Conservation (phyloP, 1,284 basidiomycete genomes). For the Lignosus rhinocerotis region DNA sequence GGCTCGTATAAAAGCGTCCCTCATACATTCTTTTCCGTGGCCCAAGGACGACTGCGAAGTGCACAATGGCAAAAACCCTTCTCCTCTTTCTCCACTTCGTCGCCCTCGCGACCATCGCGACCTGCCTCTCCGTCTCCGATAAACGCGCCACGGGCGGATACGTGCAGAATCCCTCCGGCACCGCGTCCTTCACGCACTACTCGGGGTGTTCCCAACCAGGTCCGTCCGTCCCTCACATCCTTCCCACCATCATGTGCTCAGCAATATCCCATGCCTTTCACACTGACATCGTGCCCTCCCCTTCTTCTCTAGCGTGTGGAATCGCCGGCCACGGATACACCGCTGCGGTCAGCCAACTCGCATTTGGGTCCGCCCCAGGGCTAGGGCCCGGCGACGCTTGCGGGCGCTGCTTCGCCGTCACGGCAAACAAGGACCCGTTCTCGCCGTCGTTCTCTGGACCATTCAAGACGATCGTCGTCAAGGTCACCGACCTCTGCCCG, state of each 20-base stretch:
- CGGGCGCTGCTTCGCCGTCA: slow-evolving; percentile 56
- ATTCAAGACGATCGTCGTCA: slow-evolving; percentile 55
- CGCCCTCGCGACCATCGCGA: slow-evolving; percentile 20
- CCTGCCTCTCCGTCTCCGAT: slow-evolving; percentile 19
- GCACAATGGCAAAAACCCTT: neutral
- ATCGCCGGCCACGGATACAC: slow-evolving; percentile 49
- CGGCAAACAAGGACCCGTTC: slow-evolving; percentile 52
- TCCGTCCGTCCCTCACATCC: slow-evolving; percentile 22
- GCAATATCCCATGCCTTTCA: neutral
- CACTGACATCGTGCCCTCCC: neutral
- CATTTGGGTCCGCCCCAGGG: slow-evolving; percentile 52
- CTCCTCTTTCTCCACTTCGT: slow-evolving; percentile 17
- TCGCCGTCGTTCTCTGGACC: slow-evolving; percentile 51
- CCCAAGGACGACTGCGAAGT: neutral
- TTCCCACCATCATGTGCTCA: neutral
- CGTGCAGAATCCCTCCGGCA: slow-evolving; percentile 49
- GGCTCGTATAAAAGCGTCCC: neutral
- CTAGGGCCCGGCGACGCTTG: slow-evolving; percentile 59
- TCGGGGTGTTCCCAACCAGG: slow-evolving; percentile 49
- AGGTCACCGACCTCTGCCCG: slow-evolving; percentile 55
- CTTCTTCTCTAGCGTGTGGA: slow-evolving; percentile 47
- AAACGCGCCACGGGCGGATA: slow-evolving; percentile 48
- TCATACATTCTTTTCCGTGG: neutral
- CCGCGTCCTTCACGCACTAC: slow-evolving; percentile 58
- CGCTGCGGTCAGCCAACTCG: slow-evolving; percentile 56